Conservation (phyloP, 352 stramenopile genomes). For the Ophiocytium majus region DNA sequence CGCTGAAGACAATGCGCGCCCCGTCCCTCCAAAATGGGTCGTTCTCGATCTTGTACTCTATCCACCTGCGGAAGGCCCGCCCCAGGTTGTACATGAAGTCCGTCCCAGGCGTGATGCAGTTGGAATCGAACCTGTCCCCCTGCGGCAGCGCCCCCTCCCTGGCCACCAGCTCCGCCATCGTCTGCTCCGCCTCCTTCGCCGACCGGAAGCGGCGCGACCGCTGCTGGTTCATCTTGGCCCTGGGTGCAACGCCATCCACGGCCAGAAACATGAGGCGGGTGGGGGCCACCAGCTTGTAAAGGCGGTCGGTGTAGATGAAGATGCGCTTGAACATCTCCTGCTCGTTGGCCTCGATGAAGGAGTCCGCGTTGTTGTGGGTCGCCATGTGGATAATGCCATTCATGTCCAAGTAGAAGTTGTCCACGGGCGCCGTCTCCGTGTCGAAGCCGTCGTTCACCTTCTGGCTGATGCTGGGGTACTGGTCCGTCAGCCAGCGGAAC, state of each 20-base stretch:
- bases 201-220: conserved; percentile 74
- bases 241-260: conserved; percentile 95
- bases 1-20: conserved; percentile 87
- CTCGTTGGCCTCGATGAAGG: conserved; percentile 82
- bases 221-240: conserved; percentile 99
- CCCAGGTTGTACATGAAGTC: conserved; percentile 92
- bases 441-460: conserved; percentile 53
- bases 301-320: conserved; percentile 75
- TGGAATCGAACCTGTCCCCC: conserved; percentile 86
- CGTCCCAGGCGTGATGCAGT: conserved; percentile 98
- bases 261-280: conserved; percentile 86
- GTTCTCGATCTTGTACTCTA: conserved; percentile 84
- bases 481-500: conserved; percentile 58
- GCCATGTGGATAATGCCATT: conserved; percentile 99
- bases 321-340: conserved; percentile 89
- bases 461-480: conserved; percentile 58
- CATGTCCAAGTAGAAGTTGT: conserved; percentile 99
- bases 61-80: conserved; percentile 71
- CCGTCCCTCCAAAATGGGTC: conserved; percentile 87
- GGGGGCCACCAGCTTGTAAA: conserved; percentile 74
- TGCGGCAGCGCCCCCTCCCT: conserved; percentile 45
- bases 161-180: conserved; percentile 53
- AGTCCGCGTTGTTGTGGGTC: conserved; percentile 93
- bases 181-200: conserved; percentile 68
- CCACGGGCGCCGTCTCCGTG: conserved; percentile 61